phyloP scores from a whole-genome alignment of 208 protist species.

The Trypanosoma lewisi region DNA sequence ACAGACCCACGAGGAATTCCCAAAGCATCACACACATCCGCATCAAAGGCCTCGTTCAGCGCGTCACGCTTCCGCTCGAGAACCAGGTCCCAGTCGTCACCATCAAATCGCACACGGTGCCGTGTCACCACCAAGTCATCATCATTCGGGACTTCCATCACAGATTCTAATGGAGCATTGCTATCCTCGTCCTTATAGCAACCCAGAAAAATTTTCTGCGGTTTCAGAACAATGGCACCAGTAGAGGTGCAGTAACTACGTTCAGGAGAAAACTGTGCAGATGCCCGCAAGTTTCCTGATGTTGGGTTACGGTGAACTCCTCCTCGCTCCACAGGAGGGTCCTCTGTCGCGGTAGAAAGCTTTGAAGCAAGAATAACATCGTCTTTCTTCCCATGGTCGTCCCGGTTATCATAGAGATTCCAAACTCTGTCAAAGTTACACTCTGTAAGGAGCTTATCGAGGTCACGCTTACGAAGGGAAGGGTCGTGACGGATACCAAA shows the following conservation, averaged over 20 bases:
- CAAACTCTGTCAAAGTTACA: conserved; percentile 35
- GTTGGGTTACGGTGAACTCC: no score
- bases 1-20: conserved; percentile 21
- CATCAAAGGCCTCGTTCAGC: conserved; percentile 30
- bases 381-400: no score
- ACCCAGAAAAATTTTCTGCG: no score
- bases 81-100: conserved; percentile 38
- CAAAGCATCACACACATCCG: conserved; percentile 33
- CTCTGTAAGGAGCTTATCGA: conserved; percentile 3
- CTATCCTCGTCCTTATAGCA: no score
- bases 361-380: no score
- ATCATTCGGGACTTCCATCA: not conserved
- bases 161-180: no score
- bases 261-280: no score
- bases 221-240: no score
- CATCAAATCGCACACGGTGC: conserved; percentile 43
- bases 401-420: conserved; percentile 19
- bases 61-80: conserved; percentile 21
- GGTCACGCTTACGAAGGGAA: conserved; percentile 17
- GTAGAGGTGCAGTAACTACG: no score
- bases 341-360: no score
- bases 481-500: conserved; percentile 31
- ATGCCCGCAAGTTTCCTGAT: no score
- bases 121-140: conserved; percentile 24
- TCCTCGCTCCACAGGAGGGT: no score